These are phyloP conservation scores for Hortiboletus flavorubellus DNA, from an alignment of 768 basidiomycete species.

Conservation along the genomic window DNA sequence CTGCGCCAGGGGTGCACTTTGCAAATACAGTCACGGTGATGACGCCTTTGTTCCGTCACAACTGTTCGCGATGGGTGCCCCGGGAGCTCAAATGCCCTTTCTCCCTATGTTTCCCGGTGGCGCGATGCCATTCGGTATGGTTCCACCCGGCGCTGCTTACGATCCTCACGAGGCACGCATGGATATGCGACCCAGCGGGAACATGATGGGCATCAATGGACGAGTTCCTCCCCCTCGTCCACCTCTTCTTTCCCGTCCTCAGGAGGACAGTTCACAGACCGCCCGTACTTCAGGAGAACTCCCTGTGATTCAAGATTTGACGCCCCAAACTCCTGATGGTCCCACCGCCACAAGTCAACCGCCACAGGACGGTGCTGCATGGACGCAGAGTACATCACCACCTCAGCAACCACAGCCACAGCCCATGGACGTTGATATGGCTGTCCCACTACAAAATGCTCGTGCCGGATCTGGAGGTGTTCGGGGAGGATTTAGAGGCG, in stretches of 20 bases:
- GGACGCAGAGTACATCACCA: constrained; percentile 17
- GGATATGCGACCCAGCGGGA: constrained; percentile 66
- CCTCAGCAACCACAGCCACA: constrained; percentile 12
- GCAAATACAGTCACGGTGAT: constrained; percentile 92
- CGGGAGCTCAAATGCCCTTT: constrained; percentile 51
- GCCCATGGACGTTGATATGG: constrained; percentile 35
- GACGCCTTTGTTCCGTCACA: constrained; percentile 78
- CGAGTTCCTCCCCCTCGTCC: constrained; percentile 46
- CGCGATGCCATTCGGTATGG: constrained; percentile 53
- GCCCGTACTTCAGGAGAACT: constrained; percentile 61
- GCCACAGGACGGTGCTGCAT: constrained; percentile 22
- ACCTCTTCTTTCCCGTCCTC: constrained; percentile 53
- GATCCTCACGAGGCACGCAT: constrained; percentile 78
- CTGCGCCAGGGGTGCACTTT: constrained; percentile 83
- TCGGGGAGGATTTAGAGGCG: constrained; percentile 46
- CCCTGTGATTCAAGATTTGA: constrained; percentile 81
- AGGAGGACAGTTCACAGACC: constrained; percentile 47
- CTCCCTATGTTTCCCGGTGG: constrained; percentile 65
- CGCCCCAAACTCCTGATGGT: constrained; percentile 47
- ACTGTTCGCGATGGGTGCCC: constrained; percentile 54
- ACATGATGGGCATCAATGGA: constrained; percentile 27
- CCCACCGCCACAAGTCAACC: constrained; percentile 21
- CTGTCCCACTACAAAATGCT: constrained; percentile 17
- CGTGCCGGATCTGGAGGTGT: constrained; percentile 34
- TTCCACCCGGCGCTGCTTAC: constrained; percentile 50